A percentile compares a stretch with the other conserved stretches of the same genome.
phyloP scores from a whole-genome alignment of 139 green algal genomes.

The Tetraselmis chui region DNA sequence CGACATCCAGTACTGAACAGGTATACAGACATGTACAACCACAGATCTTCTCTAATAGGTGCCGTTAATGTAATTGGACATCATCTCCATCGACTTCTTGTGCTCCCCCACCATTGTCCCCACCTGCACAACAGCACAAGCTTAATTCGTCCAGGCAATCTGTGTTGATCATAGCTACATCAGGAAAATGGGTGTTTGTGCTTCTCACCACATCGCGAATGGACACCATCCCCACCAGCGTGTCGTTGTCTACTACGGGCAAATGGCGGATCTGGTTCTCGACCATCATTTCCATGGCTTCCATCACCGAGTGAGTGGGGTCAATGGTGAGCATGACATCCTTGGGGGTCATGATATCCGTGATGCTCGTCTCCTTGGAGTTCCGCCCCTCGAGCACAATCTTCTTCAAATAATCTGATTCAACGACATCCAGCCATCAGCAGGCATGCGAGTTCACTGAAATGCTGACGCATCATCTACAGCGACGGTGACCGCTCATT shows the following conservation, averaged over 20 bases:
- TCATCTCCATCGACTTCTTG: neutral
- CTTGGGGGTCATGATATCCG: constrained; percentile 4
- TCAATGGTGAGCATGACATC: neutral
- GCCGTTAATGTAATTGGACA: neutral
- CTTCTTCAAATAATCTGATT: constrained; percentile 7
- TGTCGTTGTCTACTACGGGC: neutral
- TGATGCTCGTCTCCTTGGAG: neutral
- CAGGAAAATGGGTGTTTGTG: too few species aligned
- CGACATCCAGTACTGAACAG: too few species aligned
- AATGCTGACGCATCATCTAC: too few species aligned
- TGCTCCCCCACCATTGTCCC: neutral
- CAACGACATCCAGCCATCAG: too few species aligned
- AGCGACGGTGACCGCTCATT: too few species aligned
- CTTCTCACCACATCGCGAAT: constrained; percentile 1
- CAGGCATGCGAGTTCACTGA: too few species aligned
- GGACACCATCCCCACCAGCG: neutral
- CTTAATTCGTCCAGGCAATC: too few species aligned
- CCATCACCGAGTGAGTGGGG: neutral
- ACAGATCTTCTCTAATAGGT: too few species aligned
- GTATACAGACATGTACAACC: too few species aligned
- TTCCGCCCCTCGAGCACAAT: constrained; percentile 3
- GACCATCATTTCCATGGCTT: constrained; percentile 9
- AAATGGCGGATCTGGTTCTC: constrained; percentile 8
- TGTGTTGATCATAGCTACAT: too few species aligned
- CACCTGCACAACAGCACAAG: neutral